Conservation (phyloP, 495 filamentous ascomycete species). For the Penicillium desertorum region DNA sequence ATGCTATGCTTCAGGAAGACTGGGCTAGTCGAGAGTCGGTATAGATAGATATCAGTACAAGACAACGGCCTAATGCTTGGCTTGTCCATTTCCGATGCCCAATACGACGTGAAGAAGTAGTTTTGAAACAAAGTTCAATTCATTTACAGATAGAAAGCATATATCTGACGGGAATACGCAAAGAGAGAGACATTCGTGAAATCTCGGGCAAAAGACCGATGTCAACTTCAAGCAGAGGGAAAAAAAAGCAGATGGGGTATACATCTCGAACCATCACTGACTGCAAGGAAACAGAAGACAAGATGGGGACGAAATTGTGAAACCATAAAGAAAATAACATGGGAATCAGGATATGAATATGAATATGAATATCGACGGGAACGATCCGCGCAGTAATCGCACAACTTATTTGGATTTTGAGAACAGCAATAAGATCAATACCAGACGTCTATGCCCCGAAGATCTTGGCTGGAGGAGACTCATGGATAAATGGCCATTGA, state of each 20-base stretch:
- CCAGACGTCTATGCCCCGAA: neutral
- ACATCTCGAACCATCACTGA: constrained; percentile 34
- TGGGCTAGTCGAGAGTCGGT: too few relatives aligned
- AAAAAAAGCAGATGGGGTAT: constrained; percentile 35
- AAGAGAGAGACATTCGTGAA: constrained; percentile 3
- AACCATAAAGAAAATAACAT: constrained; percentile 2
- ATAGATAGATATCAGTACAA: neutral
- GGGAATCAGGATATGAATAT: constrained; percentile 14
- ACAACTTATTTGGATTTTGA: neutral
- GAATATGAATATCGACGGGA: constrained; percentile 18
- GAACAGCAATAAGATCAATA: neutral
- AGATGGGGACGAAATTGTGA: neutral
- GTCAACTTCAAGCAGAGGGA: constrained; percentile 12
- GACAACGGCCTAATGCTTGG: neutral
- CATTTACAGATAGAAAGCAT: constrained; percentile 8
- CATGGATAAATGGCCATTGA: constrained; percentile 6
- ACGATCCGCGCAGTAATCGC: neutral
- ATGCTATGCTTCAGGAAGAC: too few relatives aligned
- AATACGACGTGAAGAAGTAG: neutral
- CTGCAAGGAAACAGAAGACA: constrained; percentile 14
- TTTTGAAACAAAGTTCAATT: constrained; percentile 1
- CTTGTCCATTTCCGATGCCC: neutral
- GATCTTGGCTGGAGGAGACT: neutral
- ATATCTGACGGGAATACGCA: constrained; percentile 9
- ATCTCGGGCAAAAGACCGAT: constrained; percentile 3